phyloP scores from a whole-genome alignment of 768 basidiomycete genomes.

The Xerocomellus amylosporus region DNA sequence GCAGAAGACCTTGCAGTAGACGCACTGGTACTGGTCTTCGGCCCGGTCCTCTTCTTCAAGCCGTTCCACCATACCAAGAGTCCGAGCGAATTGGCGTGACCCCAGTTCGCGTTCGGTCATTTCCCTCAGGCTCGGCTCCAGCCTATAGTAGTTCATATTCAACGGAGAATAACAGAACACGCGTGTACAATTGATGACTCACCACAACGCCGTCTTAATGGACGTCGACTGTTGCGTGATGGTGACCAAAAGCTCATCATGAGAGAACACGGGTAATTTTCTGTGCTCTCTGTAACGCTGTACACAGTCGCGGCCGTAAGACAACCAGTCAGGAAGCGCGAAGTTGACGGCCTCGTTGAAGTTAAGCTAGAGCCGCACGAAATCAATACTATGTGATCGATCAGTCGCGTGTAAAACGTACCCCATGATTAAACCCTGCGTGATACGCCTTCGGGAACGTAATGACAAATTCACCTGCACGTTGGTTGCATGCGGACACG shows the following conservation, averaged over 20 bases:
- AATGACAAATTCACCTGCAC: slow-evolving; percentile 96
- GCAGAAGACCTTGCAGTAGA: slow-evolving; percentile 88
- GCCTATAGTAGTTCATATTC: slow-evolving; percentile 47
- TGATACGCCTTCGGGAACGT: slow-evolving; percentile 98
- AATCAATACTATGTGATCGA: slow-evolving; percentile 24
- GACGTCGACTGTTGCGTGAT: slow-evolving; percentile 93
- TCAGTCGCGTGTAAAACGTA: slow-evolving; percentile 44
- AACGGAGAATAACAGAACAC: slow-evolving; percentile 19
- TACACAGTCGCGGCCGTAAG: slow-evolving; percentile 83
- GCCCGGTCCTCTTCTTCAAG: slow-evolving; percentile 77
- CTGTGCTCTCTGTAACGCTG: slow-evolving; percentile 84
- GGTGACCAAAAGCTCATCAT: slow-evolving; percentile 96
- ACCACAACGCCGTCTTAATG: slow-evolving; percentile 94
- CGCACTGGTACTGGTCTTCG: slow-evolving; percentile 96
- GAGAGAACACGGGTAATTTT: slow-evolving; percentile 96
- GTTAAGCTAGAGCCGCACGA: slow-evolving; percentile 65
- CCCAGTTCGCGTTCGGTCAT: slow-evolving; percentile 85
- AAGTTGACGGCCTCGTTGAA: slow-evolving; percentile 99
- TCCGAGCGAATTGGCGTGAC: slow-evolving; percentile 61
- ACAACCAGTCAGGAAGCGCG: slow-evolving; percentile 92
- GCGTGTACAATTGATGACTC: slow-evolving; percentile 28
- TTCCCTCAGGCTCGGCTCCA: slow-evolving; percentile 77
- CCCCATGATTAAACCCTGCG: slow-evolving; percentile 97
- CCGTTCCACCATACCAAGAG: slow-evolving; percentile 58
- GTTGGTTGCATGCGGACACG: slow-evolving; percentile 92